Base-by-base conservation (phyloP, 2,329 filamentous ascomycete species). In the Ophiostoma quercus region DNA sequence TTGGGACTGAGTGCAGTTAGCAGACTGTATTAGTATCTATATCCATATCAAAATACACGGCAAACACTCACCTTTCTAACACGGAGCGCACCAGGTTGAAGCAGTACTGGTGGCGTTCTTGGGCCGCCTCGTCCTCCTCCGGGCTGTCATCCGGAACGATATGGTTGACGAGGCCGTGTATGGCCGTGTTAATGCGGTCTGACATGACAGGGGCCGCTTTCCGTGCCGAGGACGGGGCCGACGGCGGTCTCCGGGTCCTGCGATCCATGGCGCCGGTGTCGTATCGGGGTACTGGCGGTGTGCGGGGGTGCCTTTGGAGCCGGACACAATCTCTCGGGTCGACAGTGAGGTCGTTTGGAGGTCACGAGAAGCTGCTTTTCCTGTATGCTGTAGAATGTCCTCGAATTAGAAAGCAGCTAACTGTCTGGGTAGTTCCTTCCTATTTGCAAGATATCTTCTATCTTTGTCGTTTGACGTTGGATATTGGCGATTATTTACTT, bases 101-200 rank as follows among this genome's bases (percentile, higher is more conserved):
- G 75, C 81, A 83, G 73, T 87, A 84, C 73, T 91, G 87, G 76
- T 92, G 88, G 72, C 90, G 87, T 75, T 89, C 83, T 76, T 93
- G 88, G 25, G 87, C 86, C 9, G 81, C 80, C n/a, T 86, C 87
- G 72, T 92, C 88, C 76, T 88, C 86, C 74, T 92, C 88, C 73
- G 86, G 81, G 57, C 86, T 84, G 73, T 88, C 84, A 67, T 84
- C 82, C 69, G 91, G 90, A 70, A 95, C 83, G 71, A 94, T 82
- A 76, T 90, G 89, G 75, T 88, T 84, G 77, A 96, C 88, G 77
- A 96, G 84, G 79, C 90, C 89, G 78, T 91, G 87, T 77, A 96
- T 88, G 78, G 91, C 92, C 78, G 88, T 88, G 77, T 90, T 87
- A 80, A 96, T 87, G 82, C 92, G 91, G 76, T 86, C 84, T 75